Evolutionary conservation across 768 basidiomycete genomes (phyloP).

Genomic region (Hypholoma fasciculare): DNA sequence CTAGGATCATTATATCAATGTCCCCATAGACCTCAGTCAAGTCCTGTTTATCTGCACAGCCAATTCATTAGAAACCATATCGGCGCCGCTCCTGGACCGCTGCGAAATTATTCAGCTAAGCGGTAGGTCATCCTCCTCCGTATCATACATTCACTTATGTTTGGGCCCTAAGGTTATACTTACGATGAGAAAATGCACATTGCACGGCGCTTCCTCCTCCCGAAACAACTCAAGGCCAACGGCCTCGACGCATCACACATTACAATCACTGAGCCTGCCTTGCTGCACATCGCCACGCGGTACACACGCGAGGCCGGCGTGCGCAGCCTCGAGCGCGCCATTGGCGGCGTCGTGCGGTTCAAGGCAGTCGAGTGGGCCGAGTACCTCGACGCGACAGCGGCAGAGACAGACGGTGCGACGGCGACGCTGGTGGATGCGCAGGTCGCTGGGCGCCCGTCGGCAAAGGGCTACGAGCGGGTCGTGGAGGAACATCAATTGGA

Average conservation of each 20-base stretch:
- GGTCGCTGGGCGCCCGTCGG: conserved; percentile 13
- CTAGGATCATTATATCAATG: conserved; percentile 90
- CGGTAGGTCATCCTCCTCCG: conserved; percentile 36
- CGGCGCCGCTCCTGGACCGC: conserved; percentile 83
- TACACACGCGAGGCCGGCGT: conserved; percentile 95
- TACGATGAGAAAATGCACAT: conserved; percentile 93
- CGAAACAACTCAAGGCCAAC: conserved; percentile 84
- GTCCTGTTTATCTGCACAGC: conserved; percentile 93
- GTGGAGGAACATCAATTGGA: conserved; percentile 79
- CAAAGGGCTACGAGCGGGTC: conserved; percentile 50
- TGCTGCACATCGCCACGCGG: conserved; percentile 70
- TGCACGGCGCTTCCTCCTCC: conserved; percentile 81
- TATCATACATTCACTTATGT: neutral
- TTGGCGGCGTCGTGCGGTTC: conserved; percentile 85
- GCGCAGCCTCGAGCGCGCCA: conserved; percentile 82
- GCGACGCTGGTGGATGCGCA: conserved; percentile 6
- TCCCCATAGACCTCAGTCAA: conserved; percentile 85
- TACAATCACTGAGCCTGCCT: conserved; percentile 64
- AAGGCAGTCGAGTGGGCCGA: conserved; percentile 94
- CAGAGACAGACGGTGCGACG: conserved; percentile 15
- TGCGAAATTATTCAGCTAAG: conserved; percentile 86
- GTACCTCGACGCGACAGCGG: conserved; percentile 43
- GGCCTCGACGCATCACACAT: conserved; percentile 66
- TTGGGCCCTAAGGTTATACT: conserved; percentile 58
- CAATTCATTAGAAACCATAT: conserved; percentile 87